These are phyloP conservation scores for Penicillium sp. DNA, from an alignment of 2,329 filamentous ascomycete species.

Conservation along the genomic window DNA sequence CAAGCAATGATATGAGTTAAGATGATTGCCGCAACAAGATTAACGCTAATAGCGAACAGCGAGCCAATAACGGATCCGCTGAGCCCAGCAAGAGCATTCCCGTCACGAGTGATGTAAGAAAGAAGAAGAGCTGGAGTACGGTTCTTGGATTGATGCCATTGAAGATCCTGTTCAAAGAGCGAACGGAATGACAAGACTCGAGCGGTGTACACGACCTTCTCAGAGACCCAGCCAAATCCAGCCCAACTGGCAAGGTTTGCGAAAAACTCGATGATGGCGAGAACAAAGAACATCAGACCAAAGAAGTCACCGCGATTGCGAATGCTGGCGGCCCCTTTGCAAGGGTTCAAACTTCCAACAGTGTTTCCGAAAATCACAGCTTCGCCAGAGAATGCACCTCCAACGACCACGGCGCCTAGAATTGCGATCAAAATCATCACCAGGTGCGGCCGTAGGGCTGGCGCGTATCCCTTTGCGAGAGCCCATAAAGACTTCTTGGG, in stretches of 20 bases:
- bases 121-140: slow-evolving; percentile 62
- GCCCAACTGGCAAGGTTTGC: slow-evolving; percentile 62
- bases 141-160: slow-evolving; percentile 68
- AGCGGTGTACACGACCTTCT: slow-evolving; percentile 63
- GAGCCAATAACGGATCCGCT: slow-evolving; percentile 70
- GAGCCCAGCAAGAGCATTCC: slow-evolving; percentile 64
- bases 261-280: slow-evolving; percentile 59
- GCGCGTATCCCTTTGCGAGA: slow-evolving; percentile 28
- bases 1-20: slow-evolving; percentile 70
- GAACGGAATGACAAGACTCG: slow-evolving; percentile 64
- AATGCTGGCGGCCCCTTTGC: slow-evolving; percentile 50
- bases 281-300: slow-evolving; percentile 59
- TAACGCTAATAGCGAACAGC: slow-evolving; percentile 65
- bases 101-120: slow-evolving; percentile 67
- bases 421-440: slow-evolving; percentile 50
- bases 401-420: slow-evolving; percentile 53
- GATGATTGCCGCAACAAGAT: slow-evolving; percentile 66
- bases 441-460: slow-evolving; percentile 38
- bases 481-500: slow-evolving; percentile 29
- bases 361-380: slow-evolving; percentile 62
- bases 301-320: slow-evolving; percentile 53
- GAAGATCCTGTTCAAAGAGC: slow-evolving; percentile 63
- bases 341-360: slow-evolving; percentile 57
- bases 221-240: slow-evolving; percentile 58
- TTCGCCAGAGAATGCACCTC: slow-evolving; percentile 56